phyloP scores from a whole-genome alignment of 2,329 filamentous ascomycete genomes.

The Chalara sp. region DNA sequence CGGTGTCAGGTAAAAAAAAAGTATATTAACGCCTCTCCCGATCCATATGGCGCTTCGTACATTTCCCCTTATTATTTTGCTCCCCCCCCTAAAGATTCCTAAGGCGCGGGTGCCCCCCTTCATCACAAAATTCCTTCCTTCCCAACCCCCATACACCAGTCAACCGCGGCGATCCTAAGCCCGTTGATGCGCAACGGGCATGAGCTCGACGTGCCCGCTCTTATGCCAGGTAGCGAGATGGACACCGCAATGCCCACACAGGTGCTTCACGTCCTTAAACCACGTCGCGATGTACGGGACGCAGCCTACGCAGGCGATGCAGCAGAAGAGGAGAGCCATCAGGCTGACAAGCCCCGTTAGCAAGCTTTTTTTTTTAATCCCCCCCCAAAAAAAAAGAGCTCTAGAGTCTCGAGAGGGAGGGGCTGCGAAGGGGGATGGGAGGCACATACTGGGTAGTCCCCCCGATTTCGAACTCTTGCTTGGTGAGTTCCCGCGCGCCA shows the following conservation, averaged over 20 bases:
- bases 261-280: conserved; percentile 37
- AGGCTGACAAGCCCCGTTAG: conserved; percentile 7
- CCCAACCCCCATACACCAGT: too few species aligned
- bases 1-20: too few species aligned
- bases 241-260: conserved; percentile 33
- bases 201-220: too few species aligned
- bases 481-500: conserved; percentile 14
- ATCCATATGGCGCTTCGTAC: too few species aligned
- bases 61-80: too few species aligned
- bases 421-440: not conserved
- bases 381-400: not conserved
- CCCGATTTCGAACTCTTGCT: conserved; percentile 11
- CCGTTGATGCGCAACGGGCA: too few species aligned
- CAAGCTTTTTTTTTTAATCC: not conserved
- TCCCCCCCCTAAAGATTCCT: too few species aligned
- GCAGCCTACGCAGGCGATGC: conserved; percentile 29
- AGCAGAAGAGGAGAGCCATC: conserved; percentile 15
- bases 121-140: too few species aligned
- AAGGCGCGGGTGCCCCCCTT: too few species aligned
- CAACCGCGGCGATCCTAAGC: too few species aligned
- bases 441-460: conserved; percentile 16
- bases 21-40: too few species aligned
- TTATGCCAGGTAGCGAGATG: too few species aligned
- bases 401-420: not conserved
- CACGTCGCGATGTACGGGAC: conserved; percentile 35